A percentile compares a stretch with the other conserved stretches of the same genome.
These are phyloP conservation scores for Venturia nashicola DNA, from an alignment of 2,329 filamentous ascomycete species.

Conservation along the genomic window DNA sequence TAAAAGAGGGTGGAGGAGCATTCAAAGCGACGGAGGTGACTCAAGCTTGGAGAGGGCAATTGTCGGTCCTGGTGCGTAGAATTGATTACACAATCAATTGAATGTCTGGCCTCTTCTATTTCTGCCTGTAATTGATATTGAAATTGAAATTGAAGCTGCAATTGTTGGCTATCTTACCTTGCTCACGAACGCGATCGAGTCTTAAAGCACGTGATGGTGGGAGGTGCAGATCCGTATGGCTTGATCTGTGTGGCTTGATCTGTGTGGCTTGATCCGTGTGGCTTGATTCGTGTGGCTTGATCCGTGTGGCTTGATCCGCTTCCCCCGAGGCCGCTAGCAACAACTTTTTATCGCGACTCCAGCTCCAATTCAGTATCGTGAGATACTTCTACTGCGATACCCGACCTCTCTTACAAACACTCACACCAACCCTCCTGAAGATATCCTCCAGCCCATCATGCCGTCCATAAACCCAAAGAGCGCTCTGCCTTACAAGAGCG, in stretches of 20 bases:
- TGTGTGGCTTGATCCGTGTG: neutral
- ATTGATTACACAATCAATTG: neutral
- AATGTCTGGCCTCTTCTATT: neutral
- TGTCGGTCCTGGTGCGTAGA: neutral
- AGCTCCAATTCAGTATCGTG: neutral
- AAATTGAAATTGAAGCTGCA: neutral
- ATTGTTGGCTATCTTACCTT: neutral
- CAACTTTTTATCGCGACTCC: neutral
- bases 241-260: too few species aligned
- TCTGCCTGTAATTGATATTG: neutral
- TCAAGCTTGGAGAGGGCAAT: neutral
- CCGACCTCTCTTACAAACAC: neutral
- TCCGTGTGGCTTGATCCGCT: neutral
- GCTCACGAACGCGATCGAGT: neutral
- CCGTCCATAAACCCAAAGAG: slow-evolving; percentile 28
- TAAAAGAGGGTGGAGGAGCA: neutral
- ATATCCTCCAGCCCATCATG: slow-evolving; percentile 13
- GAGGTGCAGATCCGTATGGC: neutral
- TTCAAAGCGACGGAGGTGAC: neutral
- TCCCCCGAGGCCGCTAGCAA: neutral
- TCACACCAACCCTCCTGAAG: too few species aligned
- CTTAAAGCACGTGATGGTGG: neutral
- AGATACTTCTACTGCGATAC: too few species aligned
- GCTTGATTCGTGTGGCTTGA: too few species aligned
- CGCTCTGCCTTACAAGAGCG: slow-evolving; percentile 41